Evolutionary conservation across 176 grass and related monocot genomes (phyloP).

Genomic region (Guadua angustifolia): DNA sequence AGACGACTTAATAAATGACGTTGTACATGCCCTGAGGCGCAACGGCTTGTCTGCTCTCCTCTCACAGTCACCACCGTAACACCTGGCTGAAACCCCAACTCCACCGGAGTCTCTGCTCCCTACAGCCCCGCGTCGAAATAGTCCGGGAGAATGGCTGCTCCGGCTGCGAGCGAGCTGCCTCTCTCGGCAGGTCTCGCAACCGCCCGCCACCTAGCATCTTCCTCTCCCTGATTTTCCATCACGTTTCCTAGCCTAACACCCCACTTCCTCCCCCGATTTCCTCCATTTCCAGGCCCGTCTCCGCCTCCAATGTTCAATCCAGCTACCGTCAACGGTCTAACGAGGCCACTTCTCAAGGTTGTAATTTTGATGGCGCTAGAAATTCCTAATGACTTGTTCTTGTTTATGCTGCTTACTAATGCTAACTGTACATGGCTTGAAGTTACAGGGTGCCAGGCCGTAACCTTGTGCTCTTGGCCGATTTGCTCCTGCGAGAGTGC

Average conservation of each 20-base stretch:
- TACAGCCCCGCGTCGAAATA: neutral
- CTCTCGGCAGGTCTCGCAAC: constrained; percentile 12
- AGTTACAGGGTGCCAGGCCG: constrained; percentile 26
- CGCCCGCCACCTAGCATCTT: neutral
- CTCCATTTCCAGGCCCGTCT: constrained; percentile 9
- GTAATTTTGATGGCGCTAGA: neutral
- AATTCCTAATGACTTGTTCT: neutral
- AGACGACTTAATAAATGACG: too few species aligned
- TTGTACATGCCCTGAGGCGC: too few species aligned
- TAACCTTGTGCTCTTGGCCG: neutral
- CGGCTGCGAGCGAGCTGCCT: constrained; percentile 13
- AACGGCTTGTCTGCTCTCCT: neutral
- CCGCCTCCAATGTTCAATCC: neutral
- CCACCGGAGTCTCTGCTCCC: neutral
- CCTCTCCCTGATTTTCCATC: neutral
- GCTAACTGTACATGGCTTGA: neutral
- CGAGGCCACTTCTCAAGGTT: constrained; percentile 36
- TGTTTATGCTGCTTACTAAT: neutral
- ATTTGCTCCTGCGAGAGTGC: neutral
- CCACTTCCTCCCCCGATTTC: neutral
- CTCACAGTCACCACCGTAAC: neutral
- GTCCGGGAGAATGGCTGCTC: constrained; percentile 18
- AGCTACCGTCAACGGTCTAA: neutral
- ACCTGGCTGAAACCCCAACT: neutral
- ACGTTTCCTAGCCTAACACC: neutral